Percentiles rank a stretch among this genome's conserved stretches.
Evolutionary conservation across 805 yeast genomes (phyloP).

Genomic region (Nakazawaea laoshanensis): DNA sequence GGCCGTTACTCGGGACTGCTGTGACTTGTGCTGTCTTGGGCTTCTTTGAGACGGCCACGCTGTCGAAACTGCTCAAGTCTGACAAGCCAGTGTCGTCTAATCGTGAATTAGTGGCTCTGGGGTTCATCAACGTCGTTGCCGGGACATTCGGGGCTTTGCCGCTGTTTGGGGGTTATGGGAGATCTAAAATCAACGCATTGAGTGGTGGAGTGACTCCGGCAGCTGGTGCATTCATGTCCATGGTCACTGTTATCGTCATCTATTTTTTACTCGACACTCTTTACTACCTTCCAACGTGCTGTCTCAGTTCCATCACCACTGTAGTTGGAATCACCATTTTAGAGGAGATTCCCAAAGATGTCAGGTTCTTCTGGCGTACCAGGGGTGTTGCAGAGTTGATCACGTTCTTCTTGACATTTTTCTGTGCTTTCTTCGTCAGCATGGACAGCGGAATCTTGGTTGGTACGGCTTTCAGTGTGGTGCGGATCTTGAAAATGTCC

Average conservation of each 20-base stretch:
- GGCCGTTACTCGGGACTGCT: constrained; percentile 55
- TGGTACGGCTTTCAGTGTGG: constrained; percentile 76
- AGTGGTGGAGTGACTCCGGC: constrained; percentile 83
- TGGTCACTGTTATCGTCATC: constrained; percentile 59
- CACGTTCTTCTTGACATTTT: constrained; percentile 57
- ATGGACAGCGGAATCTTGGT: constrained; percentile 84
- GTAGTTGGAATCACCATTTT: constrained; percentile 69
- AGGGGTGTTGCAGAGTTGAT: constrained; percentile 71
- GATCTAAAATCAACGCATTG: constrained; percentile 81
- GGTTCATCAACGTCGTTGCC: constrained; percentile 60
- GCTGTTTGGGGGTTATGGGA: constrained; percentile 92
- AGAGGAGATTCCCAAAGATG: constrained; percentile 79
- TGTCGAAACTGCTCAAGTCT: constrained; percentile 78
- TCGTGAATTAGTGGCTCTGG: constrained; percentile 86
- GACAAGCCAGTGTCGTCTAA: constrained; percentile 74
- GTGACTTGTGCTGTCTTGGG: constrained; percentile 80
- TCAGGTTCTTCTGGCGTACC: constrained; percentile 63
- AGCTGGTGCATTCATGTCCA: constrained; percentile 80
- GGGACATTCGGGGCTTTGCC: constrained; percentile 67
- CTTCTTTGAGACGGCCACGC: constrained; percentile 88
- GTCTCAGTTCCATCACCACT: constrained; percentile 72
- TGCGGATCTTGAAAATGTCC: constrained; percentile 73
- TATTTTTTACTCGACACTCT: constrained; percentile 52
- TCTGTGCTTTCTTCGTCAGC: constrained; percentile 61
- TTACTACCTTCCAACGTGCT: constrained; percentile 70